Evolutionary conservation across 2,329 filamentous ascomycete species (phyloP), one percentile per base, ranked within the genome.

Genomic region (Phoma sp.): DNA sequence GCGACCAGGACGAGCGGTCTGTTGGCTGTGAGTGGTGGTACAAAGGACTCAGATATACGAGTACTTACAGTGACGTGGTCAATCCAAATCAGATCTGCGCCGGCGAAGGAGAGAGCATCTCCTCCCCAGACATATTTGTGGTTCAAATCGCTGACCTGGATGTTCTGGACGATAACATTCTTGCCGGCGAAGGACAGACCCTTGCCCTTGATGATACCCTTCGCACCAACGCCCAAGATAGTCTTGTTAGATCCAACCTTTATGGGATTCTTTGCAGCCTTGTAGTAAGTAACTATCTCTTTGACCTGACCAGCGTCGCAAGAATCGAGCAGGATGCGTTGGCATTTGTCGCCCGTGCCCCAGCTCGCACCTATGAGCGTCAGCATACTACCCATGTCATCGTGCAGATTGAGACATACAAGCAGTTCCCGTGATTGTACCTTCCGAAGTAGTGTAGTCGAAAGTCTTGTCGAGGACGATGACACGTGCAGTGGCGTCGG

Each of bases 181-280:
- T 57, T 68, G 27, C 65, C 68, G 27, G 60, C 60, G 18, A 79
- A 59, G 1, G 69, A 63, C 7, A 79, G 60, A 5, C 76, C 76
- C 56, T 76, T 78, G 30, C 77, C 76, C 18, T 69, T 72, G 40
- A 78, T 70, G 7, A 77, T 64, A 29, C 70, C 76, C 30, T 66
- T 69, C 29, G 60, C 67, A 1, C 75, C 76, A 23, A 72, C 67
- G 5, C 77, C 77, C n/a, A 79, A 52, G 32, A 78, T 65, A 1
- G 73, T 72, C 64, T 78, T 79, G 53, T 79, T 68, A 36, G 69
- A 73, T 5, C 57, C 67, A 13, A 78, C 73, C 10, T 64, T 61
- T 59, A 74, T 72, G 7, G 58, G 60, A 8, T 48, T 29, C 11
- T 58, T 48, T 23, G 68, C 63, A 7, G 68, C 70, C 40, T 70